Base-by-base conservation (phyloP, 1,284 basidiomycete genomes). In the Tylopilus orsonianus region DNA sequence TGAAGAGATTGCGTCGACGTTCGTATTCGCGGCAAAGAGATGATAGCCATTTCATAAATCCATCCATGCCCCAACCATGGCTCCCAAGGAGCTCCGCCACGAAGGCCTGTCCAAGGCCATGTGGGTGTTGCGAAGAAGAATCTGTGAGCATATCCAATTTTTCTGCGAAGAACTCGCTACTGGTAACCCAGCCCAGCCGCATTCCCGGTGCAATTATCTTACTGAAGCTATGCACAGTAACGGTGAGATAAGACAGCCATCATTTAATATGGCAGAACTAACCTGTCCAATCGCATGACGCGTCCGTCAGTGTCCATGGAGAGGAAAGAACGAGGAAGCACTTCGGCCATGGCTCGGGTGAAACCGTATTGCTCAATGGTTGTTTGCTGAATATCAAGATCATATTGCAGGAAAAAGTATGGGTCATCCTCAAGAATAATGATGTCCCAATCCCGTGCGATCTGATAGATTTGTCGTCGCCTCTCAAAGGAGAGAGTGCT, bases 371-470 rank as follows among this genome's bases (percentile, higher is more conserved):
- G 37, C 50, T 66, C 43, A 48, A 65, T 43, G 3, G 61, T 64
- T 8, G 48, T 48, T 27, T 58, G 55, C 9, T 23, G 49, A 29
- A 67, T 41, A 13, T 57, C 46, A 13, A 66, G 56, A 44, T 65
- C 63, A 10, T 70, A 68, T 44, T 74, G 73, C 3, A 83, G 62
- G 66, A 79, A 80, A 58, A 74, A 82, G 65, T 83, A 83, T 2
- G 80, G 80, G 58, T 82, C 79, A 50, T 79, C 77, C 60, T 81
- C 79, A 49, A 71, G 67, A 49, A 77, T 76, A 47, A 78, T 68
- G 16, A 77, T 58, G 48, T 80, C 69, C 64, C 77, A 81, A 57
- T 80, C 75, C 42, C 72, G 69, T 44, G 75, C 78, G 36, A 83
- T 68, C 14, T 72, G 71, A 61, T 83, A 83, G 40, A 83, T 75